Conservation (phyloP, 441 rosid species). For the Corymbia calophylla region DNA sequence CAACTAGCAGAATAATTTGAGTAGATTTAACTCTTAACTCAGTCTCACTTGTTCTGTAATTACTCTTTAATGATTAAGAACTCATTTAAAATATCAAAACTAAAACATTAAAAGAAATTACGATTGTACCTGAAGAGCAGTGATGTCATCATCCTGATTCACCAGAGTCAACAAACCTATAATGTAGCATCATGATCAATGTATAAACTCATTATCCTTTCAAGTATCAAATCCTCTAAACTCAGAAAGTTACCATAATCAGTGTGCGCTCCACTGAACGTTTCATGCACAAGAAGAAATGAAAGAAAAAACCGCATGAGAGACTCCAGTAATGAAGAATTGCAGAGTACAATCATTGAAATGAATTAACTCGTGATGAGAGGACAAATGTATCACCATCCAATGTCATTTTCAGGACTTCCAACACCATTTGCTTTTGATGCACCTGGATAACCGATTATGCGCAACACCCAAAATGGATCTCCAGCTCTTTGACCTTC, state of each 20-base stretch:
- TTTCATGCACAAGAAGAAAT: not conserved
- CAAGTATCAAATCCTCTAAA: not conserved
- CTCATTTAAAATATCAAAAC: not conserved
- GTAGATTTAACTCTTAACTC: not conserved
- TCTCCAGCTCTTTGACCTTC: constrained; percentile 72
- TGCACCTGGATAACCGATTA: constrained; percentile 72
- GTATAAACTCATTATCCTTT: not conserved
- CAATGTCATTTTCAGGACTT: constrained; percentile 42
- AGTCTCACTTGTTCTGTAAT: not conserved
- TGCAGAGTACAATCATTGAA: not conserved
- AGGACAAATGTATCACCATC: constrained; percentile 49
- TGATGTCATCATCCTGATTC: constrained; percentile 82
- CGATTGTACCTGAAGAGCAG: constrained; percentile 69
- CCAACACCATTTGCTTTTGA: constrained; percentile 23
- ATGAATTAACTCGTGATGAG: not conserved
- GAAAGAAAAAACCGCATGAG: not conserved
- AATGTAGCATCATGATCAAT: not conserved
- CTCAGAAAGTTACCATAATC: constrained; percentile 55
- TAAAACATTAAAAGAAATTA: not conserved
- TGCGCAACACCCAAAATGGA: constrained; percentile 79
- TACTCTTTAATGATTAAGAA: not conserved
- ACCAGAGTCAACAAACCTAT: constrained; percentile 82
- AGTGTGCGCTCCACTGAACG: constrained; percentile 71
- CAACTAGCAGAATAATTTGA: not conserved
- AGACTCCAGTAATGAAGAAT: not conserved